Evolutionary conservation across 2,329 filamentous ascomycete genomes (phyloP).

Genomic region (Trichophyton verrucosum): DNA sequence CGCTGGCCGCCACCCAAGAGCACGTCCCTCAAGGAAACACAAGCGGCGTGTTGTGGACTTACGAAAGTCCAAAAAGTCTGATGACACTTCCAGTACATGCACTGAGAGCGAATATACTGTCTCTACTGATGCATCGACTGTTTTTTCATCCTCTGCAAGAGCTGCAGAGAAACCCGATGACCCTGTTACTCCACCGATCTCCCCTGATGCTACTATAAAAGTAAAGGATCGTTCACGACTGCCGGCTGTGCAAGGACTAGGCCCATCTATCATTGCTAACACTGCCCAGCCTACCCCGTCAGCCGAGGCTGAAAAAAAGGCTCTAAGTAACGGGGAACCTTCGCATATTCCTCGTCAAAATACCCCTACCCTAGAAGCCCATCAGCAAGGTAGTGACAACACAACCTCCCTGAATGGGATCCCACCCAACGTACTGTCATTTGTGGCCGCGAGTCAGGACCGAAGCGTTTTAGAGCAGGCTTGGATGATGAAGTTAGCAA

Average conservation of each 20-base stretch:
- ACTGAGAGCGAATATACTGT: constrained; percentile 32
- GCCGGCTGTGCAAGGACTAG: constrained; percentile 2
- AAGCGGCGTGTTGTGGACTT: constrained; percentile 40
- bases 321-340: not conserved
- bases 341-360: not conserved
- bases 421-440: constrained; percentile 3
- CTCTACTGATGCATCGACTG: constrained; percentile 33
- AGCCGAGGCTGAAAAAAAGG: not conserved
- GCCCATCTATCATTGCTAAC: constrained; percentile 14
- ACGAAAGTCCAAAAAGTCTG: constrained; percentile 30
- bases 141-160: constrained; percentile 44
- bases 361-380: not conserved
- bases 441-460: constrained; percentile 13
- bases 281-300: not conserved
- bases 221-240: constrained; percentile 5
- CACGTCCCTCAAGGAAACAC: constrained; percentile 35
- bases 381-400: not conserved
- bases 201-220: constrained; percentile 24
- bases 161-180: constrained; percentile 49
- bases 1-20: constrained; percentile 33
- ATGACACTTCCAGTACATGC: constrained; percentile 31
- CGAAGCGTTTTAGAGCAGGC: constrained; percentile 35
- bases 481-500: constrained; percentile 59
- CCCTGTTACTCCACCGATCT: constrained; percentile 40
- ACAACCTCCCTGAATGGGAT: not conserved